phyloP scores from a whole-genome alignment of 2,329 filamentous ascomycete species.

The Fusarium sp. region DNA sequence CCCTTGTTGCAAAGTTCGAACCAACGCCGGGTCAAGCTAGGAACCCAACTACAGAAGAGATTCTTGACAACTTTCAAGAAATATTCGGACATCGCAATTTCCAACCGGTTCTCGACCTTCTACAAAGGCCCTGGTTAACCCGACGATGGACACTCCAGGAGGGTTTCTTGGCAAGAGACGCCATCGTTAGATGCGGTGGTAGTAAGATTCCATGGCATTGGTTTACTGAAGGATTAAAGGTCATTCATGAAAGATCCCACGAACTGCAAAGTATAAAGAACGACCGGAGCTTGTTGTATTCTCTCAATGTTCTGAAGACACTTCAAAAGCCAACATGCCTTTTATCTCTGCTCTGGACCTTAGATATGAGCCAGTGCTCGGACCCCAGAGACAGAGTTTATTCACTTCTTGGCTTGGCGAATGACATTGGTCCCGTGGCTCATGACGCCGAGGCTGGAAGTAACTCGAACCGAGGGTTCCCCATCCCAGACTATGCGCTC shows the following conservation, averaged over 20 bases:
- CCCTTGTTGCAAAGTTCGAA: accelerated
- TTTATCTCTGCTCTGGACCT: background rate
- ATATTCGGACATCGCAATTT: accelerated
- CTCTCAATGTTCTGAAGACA: background rate
- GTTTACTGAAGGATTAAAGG: background rate
- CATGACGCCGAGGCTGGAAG: too few relatives aligned
- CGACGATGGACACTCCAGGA: background rate
- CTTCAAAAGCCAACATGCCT: accelerated
- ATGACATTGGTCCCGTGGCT: too few relatives aligned
- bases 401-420: too few relatives aligned
- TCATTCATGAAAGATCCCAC: accelerated
- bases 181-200: accelerated
- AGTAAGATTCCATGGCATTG: accelerated
- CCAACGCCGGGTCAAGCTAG: accelerated
- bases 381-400: background rate
- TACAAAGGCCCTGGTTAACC: accelerated
- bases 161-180: background rate
- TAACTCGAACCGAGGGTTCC: too few relatives aligned
- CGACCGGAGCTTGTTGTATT: accelerated
- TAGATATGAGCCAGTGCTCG: background rate
- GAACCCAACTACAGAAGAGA: accelerated
- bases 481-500: too few relatives aligned
- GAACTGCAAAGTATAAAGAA: accelerated
- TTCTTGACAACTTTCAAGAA: accelerated
- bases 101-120: accelerated